These are phyloP conservation scores for Anthracocystis setariae DNA, from an alignment of 1,284 basidiomycete species.

Conservation along the genomic window DNA sequence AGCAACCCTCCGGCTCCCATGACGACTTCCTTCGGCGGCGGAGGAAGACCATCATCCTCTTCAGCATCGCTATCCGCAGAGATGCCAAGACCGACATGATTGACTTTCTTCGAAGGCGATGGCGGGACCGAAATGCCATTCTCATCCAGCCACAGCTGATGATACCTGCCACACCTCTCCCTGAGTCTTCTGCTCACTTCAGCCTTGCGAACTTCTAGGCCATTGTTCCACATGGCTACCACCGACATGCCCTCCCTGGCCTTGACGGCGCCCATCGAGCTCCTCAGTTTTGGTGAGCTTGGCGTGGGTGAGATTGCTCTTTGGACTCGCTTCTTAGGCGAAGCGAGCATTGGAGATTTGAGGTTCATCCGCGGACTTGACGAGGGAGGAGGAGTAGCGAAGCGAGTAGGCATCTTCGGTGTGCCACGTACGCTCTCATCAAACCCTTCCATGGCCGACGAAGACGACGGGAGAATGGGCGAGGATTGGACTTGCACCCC, in stretches of 20 bases:
- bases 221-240: conserved; percentile 64
- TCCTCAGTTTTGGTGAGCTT: conserved; percentile 18
- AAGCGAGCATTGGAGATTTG: conserved; percentile 16
- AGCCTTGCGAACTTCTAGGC: conserved; percentile 56
- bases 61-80: conserved; percentile 80
- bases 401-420: conserved; percentile 28
- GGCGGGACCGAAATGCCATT: conserved; percentile 23
- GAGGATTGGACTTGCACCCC: conserved; percentile 24
- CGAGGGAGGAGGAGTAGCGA: conserved; percentile 25
- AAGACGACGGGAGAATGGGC: neutral
- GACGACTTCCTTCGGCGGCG: conserved; percentile 81
- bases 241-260: conserved; percentile 56
- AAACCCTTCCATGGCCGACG: conserved; percentile 12
- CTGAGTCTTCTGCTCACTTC: conserved; percentile 51
- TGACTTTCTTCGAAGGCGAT: conserved; percentile 2
- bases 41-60: conserved; percentile 73
- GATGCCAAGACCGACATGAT: conserved; percentile 13
- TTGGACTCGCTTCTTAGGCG: conserved; percentile 8
- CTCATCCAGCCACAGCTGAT: conserved; percentile 51
- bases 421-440: conserved; percentile 29
- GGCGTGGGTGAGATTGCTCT: conserved; percentile 6
- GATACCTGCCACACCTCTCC: conserved; percentile 39
- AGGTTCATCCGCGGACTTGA: neutral
- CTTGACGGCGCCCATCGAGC: conserved; percentile 16
- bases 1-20: conserved; percentile 39